A percentile compares a stretch with the other conserved stretches of the same genome.
These are phyloP conservation scores for Aspergillus udagawae DNA, from an alignment of 2,329 filamentous ascomycete genomes.

Conservation along the genomic window DNA sequence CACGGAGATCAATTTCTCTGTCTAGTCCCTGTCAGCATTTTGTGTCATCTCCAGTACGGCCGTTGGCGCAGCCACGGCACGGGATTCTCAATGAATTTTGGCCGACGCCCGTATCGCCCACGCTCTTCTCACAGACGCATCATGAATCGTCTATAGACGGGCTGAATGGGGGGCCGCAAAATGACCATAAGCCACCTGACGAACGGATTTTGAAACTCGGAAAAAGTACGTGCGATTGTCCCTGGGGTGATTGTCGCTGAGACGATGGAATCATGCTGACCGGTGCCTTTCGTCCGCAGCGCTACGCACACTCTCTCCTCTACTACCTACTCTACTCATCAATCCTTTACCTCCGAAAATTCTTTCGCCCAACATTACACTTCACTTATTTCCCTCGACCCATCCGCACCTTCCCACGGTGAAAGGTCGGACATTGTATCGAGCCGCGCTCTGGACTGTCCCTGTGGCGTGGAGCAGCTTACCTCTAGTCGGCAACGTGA, in stretches of 20 bases:
- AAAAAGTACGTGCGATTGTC: slow-evolving; percentile 47
- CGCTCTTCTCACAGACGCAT: slow-evolving; percentile 24
- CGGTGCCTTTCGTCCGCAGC: slow-evolving; percentile 37
- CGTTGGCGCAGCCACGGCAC: slow-evolving; percentile 35
- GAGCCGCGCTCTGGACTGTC: slow-evolving; percentile 90
- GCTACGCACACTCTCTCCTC: slow-evolving; percentile 58
- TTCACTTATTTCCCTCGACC: slow-evolving; percentile 62
- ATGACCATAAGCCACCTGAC: slow-evolving; percentile 50
- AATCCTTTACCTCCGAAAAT: slow-evolving; percentile 60
- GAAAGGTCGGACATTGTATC: slow-evolving; percentile 83
- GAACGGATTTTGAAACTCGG: slow-evolving; percentile 60
- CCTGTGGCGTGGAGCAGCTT: slow-evolving; percentile 94
- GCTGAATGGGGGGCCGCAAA: slow-evolving; percentile 14
- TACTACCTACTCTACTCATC: slow-evolving; percentile 57
- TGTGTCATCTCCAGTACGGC: slow-evolving; percentile 24
- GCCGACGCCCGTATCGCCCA: slow-evolving; percentile 21
- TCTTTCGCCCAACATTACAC: slow-evolving; percentile 57
- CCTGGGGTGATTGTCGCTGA: background rate
- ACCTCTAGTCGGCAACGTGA: slow-evolving; percentile 85
- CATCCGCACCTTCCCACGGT: slow-evolving; percentile 76
- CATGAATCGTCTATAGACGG: slow-evolving; percentile 20
- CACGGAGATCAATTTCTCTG: slow-evolving; percentile 2
- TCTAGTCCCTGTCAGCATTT: slow-evolving; percentile 19
- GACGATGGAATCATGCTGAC: slow-evolving; percentile 2
- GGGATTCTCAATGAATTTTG: slow-evolving; percentile 35